Evolutionary conservation across 257 asterid genomes (phyloP).

Genomic region (Solanum gracilifrons): DNA sequence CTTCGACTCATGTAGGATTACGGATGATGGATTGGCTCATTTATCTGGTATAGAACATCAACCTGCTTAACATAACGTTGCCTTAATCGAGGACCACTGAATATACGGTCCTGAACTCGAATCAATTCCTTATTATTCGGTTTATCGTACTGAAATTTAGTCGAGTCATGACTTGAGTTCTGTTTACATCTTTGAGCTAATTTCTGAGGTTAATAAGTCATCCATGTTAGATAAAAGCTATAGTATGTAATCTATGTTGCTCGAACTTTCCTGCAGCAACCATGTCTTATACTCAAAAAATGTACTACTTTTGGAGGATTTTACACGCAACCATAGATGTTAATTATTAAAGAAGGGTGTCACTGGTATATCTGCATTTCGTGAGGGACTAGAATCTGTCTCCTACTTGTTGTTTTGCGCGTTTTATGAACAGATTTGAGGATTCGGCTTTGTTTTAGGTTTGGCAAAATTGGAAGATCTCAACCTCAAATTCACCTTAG

Average conservation of each 20-base stretch:
- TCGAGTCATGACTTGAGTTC: neutral
- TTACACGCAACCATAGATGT: neutral
- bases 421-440: neutral
- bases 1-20: neutral
- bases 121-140: neutral
- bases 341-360: neutral
- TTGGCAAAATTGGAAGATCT: conserved; percentile 17
- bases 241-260: neutral
- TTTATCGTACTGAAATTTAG: neutral
- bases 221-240: neutral
- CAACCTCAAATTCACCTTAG: conserved; percentile 16
- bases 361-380: neutral
- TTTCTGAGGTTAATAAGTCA: neutral
- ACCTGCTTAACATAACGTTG: neutral
- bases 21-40: neutral
- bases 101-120: neutral
- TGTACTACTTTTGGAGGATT: neutral
- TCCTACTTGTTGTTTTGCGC: neutral
- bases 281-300: neutral
- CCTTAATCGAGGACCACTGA: neutral
- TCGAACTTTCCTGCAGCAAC: neutral
- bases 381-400: neutral
- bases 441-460: conserved; percentile 7
- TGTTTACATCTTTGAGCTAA: neutral
- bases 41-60: neutral